Conservation (phyloP, 768 basidiomycete species). For the Russula lepida region DNA sequence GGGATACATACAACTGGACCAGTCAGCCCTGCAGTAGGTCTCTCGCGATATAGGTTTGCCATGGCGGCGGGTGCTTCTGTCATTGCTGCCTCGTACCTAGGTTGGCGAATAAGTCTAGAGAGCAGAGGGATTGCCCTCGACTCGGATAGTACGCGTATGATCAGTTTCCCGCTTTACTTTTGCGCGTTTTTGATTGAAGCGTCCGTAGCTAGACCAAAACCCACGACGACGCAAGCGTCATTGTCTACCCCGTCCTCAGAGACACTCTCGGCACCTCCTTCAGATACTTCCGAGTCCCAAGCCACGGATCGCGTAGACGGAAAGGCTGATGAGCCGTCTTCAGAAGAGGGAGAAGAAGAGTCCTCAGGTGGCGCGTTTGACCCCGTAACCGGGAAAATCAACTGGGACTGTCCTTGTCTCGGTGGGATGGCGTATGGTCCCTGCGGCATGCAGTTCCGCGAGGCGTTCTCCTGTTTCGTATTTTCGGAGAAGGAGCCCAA, state of each 20-base stretch:
- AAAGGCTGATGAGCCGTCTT: constrained; percentile 22
- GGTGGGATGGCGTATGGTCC: constrained; percentile 99
- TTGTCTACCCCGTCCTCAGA: constrained; percentile 1
- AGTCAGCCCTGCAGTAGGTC: background rate
- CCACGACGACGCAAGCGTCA: background rate
- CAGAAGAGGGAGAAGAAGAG: constrained; percentile 23
- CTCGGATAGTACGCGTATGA: constrained; percentile 12
- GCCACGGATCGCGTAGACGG: background rate
- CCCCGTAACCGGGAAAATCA: constrained; percentile 96
- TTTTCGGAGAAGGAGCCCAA: constrained; percentile 93
- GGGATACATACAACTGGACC: constrained; percentile 15
- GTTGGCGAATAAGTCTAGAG: constrained; percentile 26
- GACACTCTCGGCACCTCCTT: background rate
- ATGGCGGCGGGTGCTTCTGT: constrained; percentile 27
- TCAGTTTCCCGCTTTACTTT: background rate
- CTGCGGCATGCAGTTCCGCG: constrained; percentile 87
- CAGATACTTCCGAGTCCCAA: background rate
- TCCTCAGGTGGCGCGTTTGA: constrained; percentile 62
- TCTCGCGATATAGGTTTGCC: constrained; percentile 19
- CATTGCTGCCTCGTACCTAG: constrained; percentile 27
- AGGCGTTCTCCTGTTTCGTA: constrained; percentile 96
- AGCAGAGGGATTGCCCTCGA: constrained; percentile 24
- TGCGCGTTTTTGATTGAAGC: constrained; percentile 6
- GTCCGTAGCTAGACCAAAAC: constrained; percentile 9
- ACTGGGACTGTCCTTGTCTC: constrained; percentile 99